A percentile compares a stretch with the other conserved stretches of the same genome.
phyloP scores from a whole-genome alignment of 129 eudicot genomes.

The Solidago caesia region DNA sequence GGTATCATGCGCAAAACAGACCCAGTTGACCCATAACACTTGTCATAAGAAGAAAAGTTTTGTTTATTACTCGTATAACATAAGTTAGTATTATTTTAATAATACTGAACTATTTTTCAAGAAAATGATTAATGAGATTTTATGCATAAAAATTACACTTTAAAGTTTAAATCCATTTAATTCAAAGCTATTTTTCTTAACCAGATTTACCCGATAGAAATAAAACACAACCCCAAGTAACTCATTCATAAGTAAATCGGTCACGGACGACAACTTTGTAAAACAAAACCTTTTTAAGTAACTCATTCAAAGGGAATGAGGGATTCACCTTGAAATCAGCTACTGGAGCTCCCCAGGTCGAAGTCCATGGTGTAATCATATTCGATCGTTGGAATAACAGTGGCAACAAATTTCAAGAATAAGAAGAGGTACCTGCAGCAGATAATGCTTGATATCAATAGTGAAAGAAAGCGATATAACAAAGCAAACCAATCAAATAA shows the following conservation, averaged over 20 bases:
- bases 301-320: not conserved
- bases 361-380: slow-evolving; percentile 98
- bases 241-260: not conserved
- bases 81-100: not conserved
- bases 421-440: slow-evolving; percentile 80
- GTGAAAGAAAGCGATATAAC: not conserved
- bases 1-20: too few species aligned
- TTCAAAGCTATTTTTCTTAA: not conserved
- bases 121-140: not conserved
- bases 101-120: not conserved
- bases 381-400: slow-evolving; percentile 94
- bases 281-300: not conserved
- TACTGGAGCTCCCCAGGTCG: slow-evolving; percentile 80
- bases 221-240: not conserved
- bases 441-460: not conserved
- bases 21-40: too few species aligned
- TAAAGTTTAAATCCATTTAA: not conserved
- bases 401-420: slow-evolving; percentile 92
- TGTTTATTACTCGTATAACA: too few species aligned
- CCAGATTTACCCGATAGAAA: not conserved
- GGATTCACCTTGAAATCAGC: slow-evolving; percentile 41
- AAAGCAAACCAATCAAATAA: slow-evolving; percentile 1
- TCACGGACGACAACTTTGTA: not conserved
- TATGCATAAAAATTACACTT: not conserved
- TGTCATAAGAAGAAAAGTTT: too few species aligned